Percentiles rank a stretch among this genome's conserved stretches.
Evolutionary conservation across 1,284 basidiomycete genomes (phyloP).

Genomic region (Trametes pubescens): DNA sequence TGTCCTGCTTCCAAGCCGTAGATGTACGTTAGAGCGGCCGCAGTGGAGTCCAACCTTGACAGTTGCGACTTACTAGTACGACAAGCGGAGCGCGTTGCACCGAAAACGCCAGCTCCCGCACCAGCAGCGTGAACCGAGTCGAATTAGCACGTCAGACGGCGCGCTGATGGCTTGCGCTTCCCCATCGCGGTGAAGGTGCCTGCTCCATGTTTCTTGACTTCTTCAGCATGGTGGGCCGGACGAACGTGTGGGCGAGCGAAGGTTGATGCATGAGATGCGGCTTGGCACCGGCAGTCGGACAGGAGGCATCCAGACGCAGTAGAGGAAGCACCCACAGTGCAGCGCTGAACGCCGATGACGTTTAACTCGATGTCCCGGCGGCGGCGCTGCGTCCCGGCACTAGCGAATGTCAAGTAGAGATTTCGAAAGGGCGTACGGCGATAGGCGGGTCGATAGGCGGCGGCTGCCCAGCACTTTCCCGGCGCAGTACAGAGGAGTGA

Average conservation of each 20-base stretch:
- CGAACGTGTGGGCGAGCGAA: background rate
- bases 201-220: background rate
- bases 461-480: background rate
- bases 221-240: background rate
- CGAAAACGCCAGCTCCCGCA: background rate
- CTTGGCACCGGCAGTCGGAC: conserved; percentile 22
- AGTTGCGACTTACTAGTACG: conserved; percentile 11
- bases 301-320: conserved; percentile 11
- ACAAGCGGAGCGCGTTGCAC: background rate
- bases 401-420: background rate
- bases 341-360: conserved; percentile 1
- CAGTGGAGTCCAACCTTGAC: background rate
- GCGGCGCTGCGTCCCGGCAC: background rate
- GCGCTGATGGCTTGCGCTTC: background rate
- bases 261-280: background rate
- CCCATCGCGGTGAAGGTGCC: background rate
- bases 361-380: background rate
- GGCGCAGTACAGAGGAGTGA: background rate
- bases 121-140: background rate
- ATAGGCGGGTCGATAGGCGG: conserved; percentile 7
- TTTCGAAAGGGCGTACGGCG: conserved; percentile 7
- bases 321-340: background rate
- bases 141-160: background rate
- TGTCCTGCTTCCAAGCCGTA: conserved; percentile 4
- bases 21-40: conserved; percentile 3